Percentiles rank a stretch among this genome's conserved stretches.
phyloP scores from a whole-genome alignment of 208 protist genomes.

The Acanthamoeba castellanii region DNA sequence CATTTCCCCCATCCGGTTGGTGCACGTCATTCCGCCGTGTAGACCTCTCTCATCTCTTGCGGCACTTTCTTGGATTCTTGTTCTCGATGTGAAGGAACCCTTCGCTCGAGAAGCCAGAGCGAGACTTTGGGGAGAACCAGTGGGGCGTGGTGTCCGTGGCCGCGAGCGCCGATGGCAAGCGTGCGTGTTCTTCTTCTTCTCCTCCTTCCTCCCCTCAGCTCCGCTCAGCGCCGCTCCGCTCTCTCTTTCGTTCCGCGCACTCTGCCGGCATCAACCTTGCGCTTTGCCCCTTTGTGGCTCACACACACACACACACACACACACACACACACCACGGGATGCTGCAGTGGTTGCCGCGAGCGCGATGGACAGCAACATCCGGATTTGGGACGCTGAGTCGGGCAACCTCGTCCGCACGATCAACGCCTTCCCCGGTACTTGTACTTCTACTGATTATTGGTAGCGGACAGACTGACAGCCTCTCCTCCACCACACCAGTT shows the following conservation, averaged over 20 bases:
- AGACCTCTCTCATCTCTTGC: not conserved
- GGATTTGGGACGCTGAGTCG: conserved; percentile 25
- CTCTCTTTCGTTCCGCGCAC: not conserved
- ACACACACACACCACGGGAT: not conserved
- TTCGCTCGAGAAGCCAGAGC: conserved; percentile 39
- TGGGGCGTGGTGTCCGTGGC: conserved; percentile 63
- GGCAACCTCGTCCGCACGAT: conserved; percentile 63
- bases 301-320: not conserved
- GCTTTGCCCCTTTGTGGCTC: not conserved
- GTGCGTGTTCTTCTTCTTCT: not conserved
- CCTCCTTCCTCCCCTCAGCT: too few species aligned
- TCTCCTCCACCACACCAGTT: not conserved
- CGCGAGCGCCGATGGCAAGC: conserved; percentile 15
- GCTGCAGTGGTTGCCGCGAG: conserved; percentile 31
- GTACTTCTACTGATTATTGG: not conserved
- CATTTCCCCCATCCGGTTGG: not conserved
- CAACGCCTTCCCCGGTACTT: conserved; percentile 52
- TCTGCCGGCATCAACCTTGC: not conserved
- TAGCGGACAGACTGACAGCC: not conserved
- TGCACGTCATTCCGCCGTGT: not conserved
- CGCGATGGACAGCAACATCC: conserved; percentile 70
- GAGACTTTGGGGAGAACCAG: conserved; percentile 7
- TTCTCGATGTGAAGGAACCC: not conserved
- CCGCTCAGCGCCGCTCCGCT: not conserved
- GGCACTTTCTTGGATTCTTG: too few species aligned